phyloP scores from a whole-genome alignment of 169 alveolate genomes.

The Theileria equi region DNA sequence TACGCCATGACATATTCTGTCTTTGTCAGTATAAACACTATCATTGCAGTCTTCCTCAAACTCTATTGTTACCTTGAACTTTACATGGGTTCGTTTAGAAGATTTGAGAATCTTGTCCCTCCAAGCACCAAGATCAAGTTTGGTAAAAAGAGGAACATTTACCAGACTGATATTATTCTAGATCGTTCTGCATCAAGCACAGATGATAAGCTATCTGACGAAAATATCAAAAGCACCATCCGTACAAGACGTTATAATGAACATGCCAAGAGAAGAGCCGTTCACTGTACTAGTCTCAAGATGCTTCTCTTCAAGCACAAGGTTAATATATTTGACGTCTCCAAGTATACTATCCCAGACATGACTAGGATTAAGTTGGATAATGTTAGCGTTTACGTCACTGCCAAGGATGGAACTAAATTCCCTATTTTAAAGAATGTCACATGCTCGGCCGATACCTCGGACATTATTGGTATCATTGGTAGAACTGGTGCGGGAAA shows the following conservation, averaged over 20 bases:
- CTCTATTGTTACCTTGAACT: not conserved
- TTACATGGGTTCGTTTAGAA: constrained; percentile 5
- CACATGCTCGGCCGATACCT: constrained; percentile 7
- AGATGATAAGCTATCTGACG: too few relatives aligned
- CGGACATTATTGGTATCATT: constrained; percentile 44
- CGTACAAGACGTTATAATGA: too few relatives aligned
- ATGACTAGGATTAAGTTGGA: not conserved
- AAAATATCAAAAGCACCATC: too few relatives aligned
- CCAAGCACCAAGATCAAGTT: constrained; percentile 1
- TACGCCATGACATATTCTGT: constrained; percentile 10
- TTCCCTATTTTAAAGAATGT: constrained; percentile 13
- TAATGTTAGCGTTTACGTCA: not conserved
- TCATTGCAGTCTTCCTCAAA: not conserved
- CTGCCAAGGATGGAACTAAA: not conserved
- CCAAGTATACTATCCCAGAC: constrained; percentile 1
- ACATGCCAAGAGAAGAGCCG: too few relatives aligned
- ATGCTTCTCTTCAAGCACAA: not conserved
- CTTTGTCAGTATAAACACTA: not conserved
- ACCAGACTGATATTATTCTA: constrained; percentile 7
- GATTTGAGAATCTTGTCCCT: constrained; percentile 19
- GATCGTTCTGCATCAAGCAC: too few relatives aligned
- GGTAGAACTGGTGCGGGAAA: constrained; percentile 67
- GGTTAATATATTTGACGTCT: constrained; percentile 4
- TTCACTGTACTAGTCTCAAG: too few relatives aligned
- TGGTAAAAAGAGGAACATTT: not conserved